Conservation (phyloP, 768 basidiomycete genomes). For the Amanita molliuscula region DNA sequence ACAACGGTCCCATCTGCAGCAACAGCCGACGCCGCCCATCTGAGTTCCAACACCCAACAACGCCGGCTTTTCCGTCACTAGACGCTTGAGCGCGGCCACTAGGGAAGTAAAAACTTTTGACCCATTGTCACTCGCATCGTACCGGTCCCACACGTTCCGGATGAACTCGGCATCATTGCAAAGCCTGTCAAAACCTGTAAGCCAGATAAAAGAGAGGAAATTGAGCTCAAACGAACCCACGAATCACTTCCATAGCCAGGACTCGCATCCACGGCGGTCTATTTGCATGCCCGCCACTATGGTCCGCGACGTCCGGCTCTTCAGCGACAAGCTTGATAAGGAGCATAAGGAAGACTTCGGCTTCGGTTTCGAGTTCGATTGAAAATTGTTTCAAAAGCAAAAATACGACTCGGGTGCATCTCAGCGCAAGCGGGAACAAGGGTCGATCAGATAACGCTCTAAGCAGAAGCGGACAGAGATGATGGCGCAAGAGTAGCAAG, state of each 20-base stretch:
- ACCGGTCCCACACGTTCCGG: slow-evolving; percentile 69
- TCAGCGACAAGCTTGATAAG: slow-evolving; percentile 56
- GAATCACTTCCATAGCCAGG: slow-evolving; percentile 84
- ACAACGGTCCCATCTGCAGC: slow-evolving; percentile 25
- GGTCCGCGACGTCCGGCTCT: slow-evolving; percentile 25
- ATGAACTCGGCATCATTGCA: slow-evolving; percentile 76
- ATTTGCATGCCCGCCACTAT: slow-evolving; percentile 17
- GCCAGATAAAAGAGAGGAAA: background rate
- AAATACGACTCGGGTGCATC: slow-evolving; percentile 90
- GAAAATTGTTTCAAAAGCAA: slow-evolving; percentile 89
- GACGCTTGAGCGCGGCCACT: slow-evolving; percentile 73
- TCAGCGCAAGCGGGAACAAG: slow-evolving; percentile 78
- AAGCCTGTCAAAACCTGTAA: slow-evolving; percentile 29
- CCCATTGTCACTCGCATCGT: slow-evolving; percentile 51
- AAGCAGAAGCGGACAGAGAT: slow-evolving; percentile 84
- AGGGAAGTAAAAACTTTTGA: slow-evolving; percentile 71
- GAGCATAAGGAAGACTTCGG: slow-evolving; percentile 77
- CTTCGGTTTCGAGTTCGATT: slow-evolving; percentile 66
- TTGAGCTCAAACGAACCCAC: slow-evolving; percentile 43
- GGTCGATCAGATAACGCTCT: slow-evolving; percentile 78
- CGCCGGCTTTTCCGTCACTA: slow-evolving; percentile 83
- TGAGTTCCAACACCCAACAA: slow-evolving; percentile 72
- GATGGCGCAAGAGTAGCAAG: slow-evolving; percentile 76
- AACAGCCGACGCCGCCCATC: slow-evolving; percentile 74
- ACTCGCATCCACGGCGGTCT: slow-evolving; percentile 84